Evolutionary conservation across 345 rosid species (phyloP).

Genomic region (Citropsis articulata): DNA sequence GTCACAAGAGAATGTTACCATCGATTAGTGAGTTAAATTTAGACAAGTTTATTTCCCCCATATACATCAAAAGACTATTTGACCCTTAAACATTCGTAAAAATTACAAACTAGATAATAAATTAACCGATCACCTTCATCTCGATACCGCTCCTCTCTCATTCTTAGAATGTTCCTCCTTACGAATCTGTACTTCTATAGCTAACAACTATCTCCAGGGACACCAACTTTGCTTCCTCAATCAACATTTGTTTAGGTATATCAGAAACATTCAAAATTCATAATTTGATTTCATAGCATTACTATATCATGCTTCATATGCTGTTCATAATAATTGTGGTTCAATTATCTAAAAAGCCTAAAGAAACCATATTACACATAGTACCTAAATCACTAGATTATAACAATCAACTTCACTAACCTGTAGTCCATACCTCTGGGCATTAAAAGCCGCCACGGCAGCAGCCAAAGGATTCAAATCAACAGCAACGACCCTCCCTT

Average conservation of each 20-base stretch:
- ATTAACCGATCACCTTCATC: background rate
- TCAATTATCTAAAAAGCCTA: background rate
- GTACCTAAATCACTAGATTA: background rate
- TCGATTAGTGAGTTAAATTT: background rate
- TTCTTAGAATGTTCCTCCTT: background rate
- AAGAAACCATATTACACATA: background rate
- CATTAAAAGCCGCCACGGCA: conserved; percentile 58
- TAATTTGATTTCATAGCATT: background rate
- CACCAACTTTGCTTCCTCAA: background rate
- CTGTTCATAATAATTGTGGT: background rate
- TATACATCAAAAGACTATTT: background rate
- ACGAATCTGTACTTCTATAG: background rate
- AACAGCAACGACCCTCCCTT: conserved; percentile 65
- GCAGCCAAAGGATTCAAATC: conserved; percentile 73
- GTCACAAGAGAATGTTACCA: background rate
- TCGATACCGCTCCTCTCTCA: background rate
- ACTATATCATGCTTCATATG: background rate
- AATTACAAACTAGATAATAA: background rate
- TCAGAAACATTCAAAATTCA: background rate
- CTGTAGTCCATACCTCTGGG: conserved; percentile 65
- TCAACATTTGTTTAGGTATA: background rate
- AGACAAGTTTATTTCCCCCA: background rate
- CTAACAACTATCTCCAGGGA: background rate
- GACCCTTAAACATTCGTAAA: background rate
- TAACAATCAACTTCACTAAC: conserved; percentile 28